phyloP scores from a whole-genome alignment of 768 basidiomycete species.

The Flagelloscypha sp. region DNA sequence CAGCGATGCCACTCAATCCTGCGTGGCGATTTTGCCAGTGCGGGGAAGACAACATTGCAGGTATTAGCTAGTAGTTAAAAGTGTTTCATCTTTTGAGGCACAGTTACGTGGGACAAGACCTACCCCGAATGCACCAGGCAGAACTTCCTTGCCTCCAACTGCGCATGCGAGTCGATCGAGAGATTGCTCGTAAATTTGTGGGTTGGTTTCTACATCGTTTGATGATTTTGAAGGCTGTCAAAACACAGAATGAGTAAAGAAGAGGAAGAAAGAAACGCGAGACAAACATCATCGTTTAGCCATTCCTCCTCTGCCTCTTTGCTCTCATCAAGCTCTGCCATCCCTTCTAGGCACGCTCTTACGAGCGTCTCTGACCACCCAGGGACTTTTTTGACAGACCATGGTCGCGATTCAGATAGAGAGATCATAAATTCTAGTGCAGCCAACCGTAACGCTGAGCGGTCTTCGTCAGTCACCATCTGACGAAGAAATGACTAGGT shows the following conservation, averaged over 20 bases:
- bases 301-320: constrained; percentile 40
- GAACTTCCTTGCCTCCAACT: constrained; percentile 63
- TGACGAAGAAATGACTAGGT: no score
- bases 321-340: constrained; percentile 70
- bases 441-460: constrained; percentile 58
- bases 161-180: constrained; percentile 78
- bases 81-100: no score
- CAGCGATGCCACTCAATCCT: constrained; percentile 79
- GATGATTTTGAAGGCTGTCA: constrained; percentile 54
- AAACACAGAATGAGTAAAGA: constrained; percentile 2
- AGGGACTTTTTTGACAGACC: constrained; percentile 56
- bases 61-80: constrained; percentile 44
- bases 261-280: constrained; percentile 3
- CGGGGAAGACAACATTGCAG: constrained; percentile 70
- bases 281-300: constrained; percentile 69
- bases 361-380: constrained; percentile 70
- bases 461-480: constrained; percentile 55
- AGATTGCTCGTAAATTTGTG: constrained; percentile 74
- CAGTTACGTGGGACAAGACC: constrained; percentile 1
- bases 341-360: constrained; percentile 71
- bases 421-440: constrained; percentile 81
- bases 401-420: constrained; percentile 65
- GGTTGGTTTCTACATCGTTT: constrained; percentile 50
- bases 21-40: constrained; percentile 86
- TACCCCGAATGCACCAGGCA: constrained; percentile 71